Percentiles rank a stretch among this genome's conserved stretches.
Evolutionary conservation across 257 asterid species (phyloP).

Genomic region (Primulina eburnea): DNA sequence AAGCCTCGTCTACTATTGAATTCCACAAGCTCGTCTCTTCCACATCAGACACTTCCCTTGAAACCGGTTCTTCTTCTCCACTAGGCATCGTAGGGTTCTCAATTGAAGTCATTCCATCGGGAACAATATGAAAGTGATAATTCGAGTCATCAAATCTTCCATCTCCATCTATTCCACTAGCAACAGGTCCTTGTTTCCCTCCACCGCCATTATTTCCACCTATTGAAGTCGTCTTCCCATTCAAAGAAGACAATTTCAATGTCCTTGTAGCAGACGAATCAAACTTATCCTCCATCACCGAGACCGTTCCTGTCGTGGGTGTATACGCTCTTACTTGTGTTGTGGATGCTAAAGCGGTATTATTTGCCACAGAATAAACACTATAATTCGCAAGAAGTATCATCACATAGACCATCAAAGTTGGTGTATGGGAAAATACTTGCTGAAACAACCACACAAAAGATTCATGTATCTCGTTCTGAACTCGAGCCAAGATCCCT

Average conservation of each 20-base stretch:
- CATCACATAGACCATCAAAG: conserved; percentile 89
- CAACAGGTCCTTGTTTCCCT: conserved; percentile 47
- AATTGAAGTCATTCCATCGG: conserved; percentile 44
- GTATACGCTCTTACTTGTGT: conserved; percentile 32
- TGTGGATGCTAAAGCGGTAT: conserved; percentile 51
- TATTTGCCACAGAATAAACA: conserved; percentile 65
- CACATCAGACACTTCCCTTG: conserved; percentile 39
- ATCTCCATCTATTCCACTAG: conserved; percentile 80
- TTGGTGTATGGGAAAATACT: conserved; percentile 89
- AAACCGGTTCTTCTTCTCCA: conserved; percentile 55
- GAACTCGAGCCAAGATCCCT: conserved; percentile 73
- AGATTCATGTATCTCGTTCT: conserved; percentile 78
- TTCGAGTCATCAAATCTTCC: conserved; percentile 54
- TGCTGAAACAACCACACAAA: conserved; percentile 97
- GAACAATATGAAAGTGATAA: conserved; percentile 27
- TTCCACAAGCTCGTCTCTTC: conserved; percentile 66
- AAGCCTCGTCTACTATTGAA: conserved; percentile 67
- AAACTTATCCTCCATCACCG: conserved; percentile 51
- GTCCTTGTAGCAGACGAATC: conserved; percentile 51
- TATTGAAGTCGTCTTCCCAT: conserved; percentile 51
- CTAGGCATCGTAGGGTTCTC: conserved; percentile 38
- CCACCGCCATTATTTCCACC: conserved; percentile 62
- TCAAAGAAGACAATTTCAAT: conserved; percentile 46
- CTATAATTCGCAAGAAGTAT: conserved; percentile 86
- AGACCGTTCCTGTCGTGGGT: conserved; percentile 37